Conservation (phyloP, 352 stramenopile species). For the Globisporangium parvum region DNA sequence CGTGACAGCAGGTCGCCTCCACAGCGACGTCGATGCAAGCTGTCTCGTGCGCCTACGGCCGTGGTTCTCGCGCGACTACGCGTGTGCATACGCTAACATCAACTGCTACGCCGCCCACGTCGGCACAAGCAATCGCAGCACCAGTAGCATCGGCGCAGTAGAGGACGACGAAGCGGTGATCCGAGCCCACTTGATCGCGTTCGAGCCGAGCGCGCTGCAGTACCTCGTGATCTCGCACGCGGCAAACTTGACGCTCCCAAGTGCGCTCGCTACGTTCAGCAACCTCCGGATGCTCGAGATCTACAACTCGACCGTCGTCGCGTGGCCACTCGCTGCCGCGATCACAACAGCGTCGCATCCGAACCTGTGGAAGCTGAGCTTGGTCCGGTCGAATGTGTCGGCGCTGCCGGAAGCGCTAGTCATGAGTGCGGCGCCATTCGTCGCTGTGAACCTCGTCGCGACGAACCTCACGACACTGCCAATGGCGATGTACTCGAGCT, state of each 20-base stretch:
- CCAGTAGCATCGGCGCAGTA: background rate
- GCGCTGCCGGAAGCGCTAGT: background rate
- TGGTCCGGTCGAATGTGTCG: background rate
- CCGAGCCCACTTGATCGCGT: background rate
- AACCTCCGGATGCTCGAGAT: slow-evolving; percentile 14
- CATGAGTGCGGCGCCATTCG: background rate
- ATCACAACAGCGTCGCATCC: slow-evolving; percentile 3
- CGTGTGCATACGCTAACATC: slow-evolving; percentile 15
- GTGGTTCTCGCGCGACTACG: slow-evolving; percentile 15
- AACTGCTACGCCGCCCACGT: slow-evolving; percentile 11
- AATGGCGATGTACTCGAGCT: background rate
- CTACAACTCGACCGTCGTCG: slow-evolving; percentile 16
- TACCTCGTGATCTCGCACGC: slow-evolving; percentile 15
- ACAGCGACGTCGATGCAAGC: background rate
- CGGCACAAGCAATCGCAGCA: background rate
- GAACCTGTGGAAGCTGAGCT: background rate
- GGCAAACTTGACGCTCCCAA: slow-evolving; percentile 6
- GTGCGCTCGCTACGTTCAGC: slow-evolving; percentile 2
- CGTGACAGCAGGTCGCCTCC: background rate
- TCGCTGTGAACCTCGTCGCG: slow-evolving; percentile 1
- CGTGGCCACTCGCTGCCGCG: slow-evolving; percentile 9
- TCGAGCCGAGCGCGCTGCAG: slow-evolving; percentile 6
- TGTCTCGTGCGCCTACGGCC: slow-evolving; percentile 3
- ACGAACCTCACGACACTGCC: background rate
- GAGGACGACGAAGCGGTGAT: background rate